phyloP scores from a whole-genome alignment of 2,329 filamentous ascomycete species.

The Sarocladium kiliense region DNA sequence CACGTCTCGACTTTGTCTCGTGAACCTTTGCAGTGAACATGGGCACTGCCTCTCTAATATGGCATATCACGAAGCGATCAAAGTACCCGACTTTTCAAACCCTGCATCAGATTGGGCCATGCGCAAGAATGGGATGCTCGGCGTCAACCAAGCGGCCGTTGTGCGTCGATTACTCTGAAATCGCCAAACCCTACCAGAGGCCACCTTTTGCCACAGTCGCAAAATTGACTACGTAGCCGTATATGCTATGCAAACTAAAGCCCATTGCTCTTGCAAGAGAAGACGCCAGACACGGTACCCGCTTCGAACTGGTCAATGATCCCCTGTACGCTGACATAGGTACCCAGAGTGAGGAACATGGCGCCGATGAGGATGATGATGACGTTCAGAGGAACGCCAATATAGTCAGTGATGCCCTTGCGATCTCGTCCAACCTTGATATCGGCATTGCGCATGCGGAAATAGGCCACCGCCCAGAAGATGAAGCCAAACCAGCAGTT shows the following conservation, averaged over 20 bases:
- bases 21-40: too few relatives aligned
- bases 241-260: slow-evolving; percentile 38
- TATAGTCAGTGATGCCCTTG: slow-evolving; percentile 41
- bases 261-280: slow-evolving; percentile 67
- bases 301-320: slow-evolving; percentile 68
- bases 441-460: slow-evolving; percentile 67
- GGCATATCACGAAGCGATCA: too few relatives aligned
- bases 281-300: slow-evolving; percentile 63
- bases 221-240: too few relatives aligned
- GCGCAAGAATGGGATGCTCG: too few relatives aligned
- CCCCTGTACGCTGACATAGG: slow-evolving; percentile 70
- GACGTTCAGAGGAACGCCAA: slow-evolving; percentile 60
- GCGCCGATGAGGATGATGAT: slow-evolving; percentile 68
- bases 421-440: slow-evolving; percentile 45
- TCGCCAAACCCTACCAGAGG: too few relatives aligned
- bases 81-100: too few relatives aligned
- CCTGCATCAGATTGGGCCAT: too few relatives aligned
- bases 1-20: too few relatives aligned
- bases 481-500: slow-evolving; percentile 95
- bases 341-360: slow-evolving; percentile 78
- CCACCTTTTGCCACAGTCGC: too few relatives aligned
- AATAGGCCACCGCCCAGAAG: slow-evolving; percentile 82
- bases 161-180: too few relatives aligned
- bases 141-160: too few relatives aligned
- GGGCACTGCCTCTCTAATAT: too few relatives aligned